Evolutionary conservation across 805 yeast species (phyloP).

Genomic region (Candida morakotiae): DNA sequence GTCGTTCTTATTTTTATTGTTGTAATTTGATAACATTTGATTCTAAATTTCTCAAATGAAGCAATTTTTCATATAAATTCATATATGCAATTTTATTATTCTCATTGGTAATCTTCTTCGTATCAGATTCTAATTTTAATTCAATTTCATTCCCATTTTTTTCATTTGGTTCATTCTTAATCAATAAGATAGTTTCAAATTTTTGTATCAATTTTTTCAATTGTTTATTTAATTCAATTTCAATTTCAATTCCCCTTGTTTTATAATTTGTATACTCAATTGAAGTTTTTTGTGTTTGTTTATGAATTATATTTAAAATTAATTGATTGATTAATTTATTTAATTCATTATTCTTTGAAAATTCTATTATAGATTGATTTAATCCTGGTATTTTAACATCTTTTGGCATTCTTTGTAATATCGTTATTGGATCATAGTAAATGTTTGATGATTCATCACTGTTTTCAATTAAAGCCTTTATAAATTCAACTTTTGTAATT

Average conservation of each 20-base stretch:
- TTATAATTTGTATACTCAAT: constrained; percentile 15
- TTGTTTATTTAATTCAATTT: constrained; percentile 15
- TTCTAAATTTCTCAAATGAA: constrained; percentile 12
- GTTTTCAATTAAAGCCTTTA: constrained; percentile 65
- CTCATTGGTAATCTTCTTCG: not conserved
- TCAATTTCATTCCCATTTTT: constrained; percentile 3
- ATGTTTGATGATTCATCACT: constrained; percentile 51
- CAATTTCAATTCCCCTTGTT: constrained; percentile 25
- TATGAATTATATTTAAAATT: constrained; percentile 37
- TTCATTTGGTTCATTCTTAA: no score
- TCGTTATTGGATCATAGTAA: constrained; percentile 59
- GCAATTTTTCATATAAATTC: constrained; percentile 14
- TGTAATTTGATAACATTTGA: not conserved
- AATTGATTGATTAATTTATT: constrained; percentile 48
- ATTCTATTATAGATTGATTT: constrained; percentile 53
- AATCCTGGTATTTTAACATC: constrained; percentile 64
- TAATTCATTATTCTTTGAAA: constrained; percentile 61
- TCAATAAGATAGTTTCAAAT: constrained; percentile 27
- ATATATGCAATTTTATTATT: constrained; percentile 8
- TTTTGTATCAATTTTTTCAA: constrained; percentile 17
- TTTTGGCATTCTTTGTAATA: constrained; percentile 60
- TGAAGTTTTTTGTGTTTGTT: constrained; percentile 27
- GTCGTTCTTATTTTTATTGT: no score
- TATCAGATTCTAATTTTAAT: constrained; percentile 3
- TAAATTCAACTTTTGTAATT: constrained; percentile 68